phyloP scores from a whole-genome alignment of 177 flowering plant species.

The Vitis hybrid region DNA sequence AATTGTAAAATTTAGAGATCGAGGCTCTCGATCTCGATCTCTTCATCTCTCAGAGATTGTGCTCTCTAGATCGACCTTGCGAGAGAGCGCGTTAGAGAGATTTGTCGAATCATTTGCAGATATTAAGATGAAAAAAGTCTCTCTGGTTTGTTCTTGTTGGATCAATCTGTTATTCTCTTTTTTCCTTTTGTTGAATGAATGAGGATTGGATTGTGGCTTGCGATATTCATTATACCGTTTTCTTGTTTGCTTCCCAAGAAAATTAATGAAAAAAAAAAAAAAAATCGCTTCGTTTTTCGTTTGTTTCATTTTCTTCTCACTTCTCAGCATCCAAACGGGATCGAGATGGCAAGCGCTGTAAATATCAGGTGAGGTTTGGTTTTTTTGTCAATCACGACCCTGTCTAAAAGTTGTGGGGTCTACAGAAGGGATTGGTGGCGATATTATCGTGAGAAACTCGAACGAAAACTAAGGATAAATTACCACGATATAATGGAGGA shows the following conservation, averaged over 20 bases:
- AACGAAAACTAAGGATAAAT: no score
- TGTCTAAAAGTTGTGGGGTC: constrained; percentile 12
- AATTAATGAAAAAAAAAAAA: no score
- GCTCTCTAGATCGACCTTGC: not conserved
- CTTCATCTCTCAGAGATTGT: not conserved
- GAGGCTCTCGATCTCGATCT: constrained; percentile 7
- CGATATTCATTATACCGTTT: not conserved
- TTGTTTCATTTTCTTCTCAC: no score
- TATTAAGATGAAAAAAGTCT: constrained; percentile 9
- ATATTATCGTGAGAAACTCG: constrained; percentile 3
- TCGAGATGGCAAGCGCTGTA: constrained; percentile 14
- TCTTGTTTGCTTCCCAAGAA: no score
- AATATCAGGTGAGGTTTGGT: not conserved
- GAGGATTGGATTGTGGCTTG: constrained; percentile 19
- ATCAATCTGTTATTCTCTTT: constrained; percentile 10
- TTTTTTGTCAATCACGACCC: not conserved
- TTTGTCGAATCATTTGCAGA: not conserved
- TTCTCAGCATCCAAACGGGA: no score
- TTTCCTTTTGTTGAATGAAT: constrained; percentile 6
- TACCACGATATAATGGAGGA: no score
- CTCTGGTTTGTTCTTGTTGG: constrained; percentile 10
- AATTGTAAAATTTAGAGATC: not conserved
- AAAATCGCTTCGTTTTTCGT: no score
- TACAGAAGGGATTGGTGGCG: not conserved
- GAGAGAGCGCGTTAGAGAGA: not conserved